Percentiles rank a stretch among this genome's conserved stretches.
Conservation (phyloP, 129 eudicot genomes). For the Chrysanthemum lavandulifolium region DNA sequence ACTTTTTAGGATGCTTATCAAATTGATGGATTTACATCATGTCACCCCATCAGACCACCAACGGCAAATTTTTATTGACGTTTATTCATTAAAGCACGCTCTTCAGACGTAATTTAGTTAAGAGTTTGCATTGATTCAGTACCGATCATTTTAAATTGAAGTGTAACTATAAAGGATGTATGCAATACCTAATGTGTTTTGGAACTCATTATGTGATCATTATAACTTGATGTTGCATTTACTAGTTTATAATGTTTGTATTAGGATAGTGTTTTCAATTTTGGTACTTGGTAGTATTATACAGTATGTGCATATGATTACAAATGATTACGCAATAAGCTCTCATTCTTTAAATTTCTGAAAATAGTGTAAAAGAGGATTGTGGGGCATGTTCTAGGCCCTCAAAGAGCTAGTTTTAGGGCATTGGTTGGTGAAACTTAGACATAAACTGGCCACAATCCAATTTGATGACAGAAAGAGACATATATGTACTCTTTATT, state of each 20-base stretch:
- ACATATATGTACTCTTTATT: conserved; percentile 27
- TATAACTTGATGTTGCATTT: neutral
- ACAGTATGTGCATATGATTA: conserved; percentile 7
- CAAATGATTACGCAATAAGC: conserved; percentile 22
- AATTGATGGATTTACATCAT: no score
- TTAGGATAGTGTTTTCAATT: neutral
- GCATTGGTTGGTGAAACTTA: conserved; percentile 32
- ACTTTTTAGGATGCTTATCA: no score
- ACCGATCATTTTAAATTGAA: no score
- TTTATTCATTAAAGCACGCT: no score
- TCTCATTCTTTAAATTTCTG: neutral
- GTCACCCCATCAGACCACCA: no score
- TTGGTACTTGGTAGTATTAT: neutral
- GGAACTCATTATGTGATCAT: no score
- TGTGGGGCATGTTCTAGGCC: neutral
- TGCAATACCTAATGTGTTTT: no score
- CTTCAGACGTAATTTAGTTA: no score
- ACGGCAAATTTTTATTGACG: no score
- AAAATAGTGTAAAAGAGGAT: conserved; percentile 5
- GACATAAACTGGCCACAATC: conserved; percentile 24
- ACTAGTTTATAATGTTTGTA: neutral
- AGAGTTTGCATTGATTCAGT: no score
- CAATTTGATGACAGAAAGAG: conserved; percentile 27
- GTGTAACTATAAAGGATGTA: no score
- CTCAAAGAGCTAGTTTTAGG: conserved; percentile 27